phyloP scores from a whole-genome alignment of 192 early-diverging fungal species.

The Coemansia sp. region DNA sequence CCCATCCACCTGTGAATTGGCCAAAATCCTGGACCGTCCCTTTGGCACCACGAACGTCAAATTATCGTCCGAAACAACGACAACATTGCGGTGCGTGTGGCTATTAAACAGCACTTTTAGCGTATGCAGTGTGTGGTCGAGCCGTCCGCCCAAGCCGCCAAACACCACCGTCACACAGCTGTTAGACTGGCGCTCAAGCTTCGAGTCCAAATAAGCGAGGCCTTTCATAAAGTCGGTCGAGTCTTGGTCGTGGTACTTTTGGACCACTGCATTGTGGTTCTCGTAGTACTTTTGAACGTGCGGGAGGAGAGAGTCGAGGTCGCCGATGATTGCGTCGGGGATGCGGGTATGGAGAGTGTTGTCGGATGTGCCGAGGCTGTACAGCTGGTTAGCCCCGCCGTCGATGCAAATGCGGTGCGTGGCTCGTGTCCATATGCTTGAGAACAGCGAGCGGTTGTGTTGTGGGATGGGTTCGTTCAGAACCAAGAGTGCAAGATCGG shows the following conservation, averaged over 20 bases:
- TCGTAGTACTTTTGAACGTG: slow-evolving; percentile 68
- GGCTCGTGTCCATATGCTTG: slow-evolving; percentile 46
- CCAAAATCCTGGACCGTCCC: slow-evolving; percentile 67
- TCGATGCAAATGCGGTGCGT: slow-evolving; percentile 73
- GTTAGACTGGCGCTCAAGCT: slow-evolving; percentile 8
- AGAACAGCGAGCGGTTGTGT: slow-evolving; percentile 26
- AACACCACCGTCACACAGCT: slow-evolving; percentile 68
- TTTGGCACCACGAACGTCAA: slow-evolving; percentile 63
- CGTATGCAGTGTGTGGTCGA: slow-evolving; percentile 85
- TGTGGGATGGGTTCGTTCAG: slow-evolving; percentile 71
- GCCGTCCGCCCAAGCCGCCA: slow-evolving; percentile 81
- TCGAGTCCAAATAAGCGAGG: slow-evolving; percentile 54
- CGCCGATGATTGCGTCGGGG: slow-evolving; percentile 81
- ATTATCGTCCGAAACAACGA: slow-evolving; percentile 72
- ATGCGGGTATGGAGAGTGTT: slow-evolving; percentile 18
- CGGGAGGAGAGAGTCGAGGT: slow-evolving; percentile 76
- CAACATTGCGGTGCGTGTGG: slow-evolving; percentile 57
- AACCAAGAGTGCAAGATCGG: slow-evolving; percentile 62
- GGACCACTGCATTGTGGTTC: slow-evolving; percentile 17
- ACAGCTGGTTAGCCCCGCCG: slow-evolving; percentile 87
- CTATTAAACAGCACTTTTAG: slow-evolving; percentile 73
- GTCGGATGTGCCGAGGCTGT: slow-evolving; percentile 58
- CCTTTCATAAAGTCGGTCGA: slow-evolving; percentile 94
- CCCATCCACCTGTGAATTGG: slow-evolving; percentile 66
- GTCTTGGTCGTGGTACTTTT: slow-evolving; percentile 55